Conservation (phyloP, 1,139 yeast genomes). For the Suhomyces atakaporum region DNA sequence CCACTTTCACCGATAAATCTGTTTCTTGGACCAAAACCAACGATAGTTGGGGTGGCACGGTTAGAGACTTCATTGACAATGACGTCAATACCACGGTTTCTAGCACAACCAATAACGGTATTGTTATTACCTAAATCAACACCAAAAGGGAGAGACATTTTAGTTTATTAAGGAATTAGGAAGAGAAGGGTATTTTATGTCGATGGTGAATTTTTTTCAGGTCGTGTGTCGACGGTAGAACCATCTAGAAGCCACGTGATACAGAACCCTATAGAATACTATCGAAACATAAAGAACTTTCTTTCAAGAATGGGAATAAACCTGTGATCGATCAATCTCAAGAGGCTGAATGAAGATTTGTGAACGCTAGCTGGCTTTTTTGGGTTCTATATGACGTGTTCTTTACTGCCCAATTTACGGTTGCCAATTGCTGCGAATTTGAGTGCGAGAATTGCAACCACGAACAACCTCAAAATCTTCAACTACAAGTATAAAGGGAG, state of each 20-base stretch:
- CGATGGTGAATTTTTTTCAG: constrained; percentile 13
- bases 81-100: constrained; percentile 97
- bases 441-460: neutral
- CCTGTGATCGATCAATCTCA: too few relatives aligned
- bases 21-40: constrained; percentile 88
- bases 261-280: neutral
- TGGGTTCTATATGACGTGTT: neutral
- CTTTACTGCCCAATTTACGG: neutral
- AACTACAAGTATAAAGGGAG: neutral
- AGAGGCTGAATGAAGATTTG: too few relatives aligned
- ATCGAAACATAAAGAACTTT: neutral
- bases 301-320: too few relatives aligned
- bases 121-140: constrained; percentile 95
- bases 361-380: neutral
- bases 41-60: constrained; percentile 93
- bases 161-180: constrained; percentile 8
- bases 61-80: constrained; percentile 98
- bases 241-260: constrained; percentile 12
- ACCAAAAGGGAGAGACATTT: constrained; percentile 84
- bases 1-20: constrained; percentile 95
- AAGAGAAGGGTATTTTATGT: constrained; percentile 4
- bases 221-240: constrained; percentile 13
- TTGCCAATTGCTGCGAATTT: constrained; percentile 1
- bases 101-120: constrained; percentile 95
- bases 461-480: constrained; percentile 1